Evolutionary conservation across 1,139 yeast species (phyloP).

Genomic region (Geotrichum phurueaensis): DNA sequence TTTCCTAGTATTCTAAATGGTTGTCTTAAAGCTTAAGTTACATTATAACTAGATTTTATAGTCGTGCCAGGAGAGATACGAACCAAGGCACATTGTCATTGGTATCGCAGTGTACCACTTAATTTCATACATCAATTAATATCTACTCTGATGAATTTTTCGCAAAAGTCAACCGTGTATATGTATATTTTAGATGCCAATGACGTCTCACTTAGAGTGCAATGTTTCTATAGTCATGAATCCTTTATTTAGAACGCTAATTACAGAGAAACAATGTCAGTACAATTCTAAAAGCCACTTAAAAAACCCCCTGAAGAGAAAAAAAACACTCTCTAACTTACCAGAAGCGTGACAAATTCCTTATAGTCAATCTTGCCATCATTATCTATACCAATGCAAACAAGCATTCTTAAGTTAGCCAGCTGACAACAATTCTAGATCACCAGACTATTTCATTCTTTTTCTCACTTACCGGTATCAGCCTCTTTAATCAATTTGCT

Average conservation of each 20-base stretch:
- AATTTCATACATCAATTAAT: not conserved
- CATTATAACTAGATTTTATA: not conserved
- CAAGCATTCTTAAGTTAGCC: not conserved
- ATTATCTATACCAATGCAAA: not conserved
- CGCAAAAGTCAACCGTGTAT: not conserved
- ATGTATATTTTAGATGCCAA: not conserved
- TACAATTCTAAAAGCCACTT: not conserved
- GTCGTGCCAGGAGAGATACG: too few relatives aligned
- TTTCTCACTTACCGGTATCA: constrained; percentile 51
- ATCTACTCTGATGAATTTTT: not conserved
- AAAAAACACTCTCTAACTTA: constrained; percentile 5
- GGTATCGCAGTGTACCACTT: not conserved
- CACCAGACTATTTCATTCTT: not conserved
- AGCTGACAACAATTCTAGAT: not conserved
- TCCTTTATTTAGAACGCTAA: not conserved
- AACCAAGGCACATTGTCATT: too few relatives aligned
- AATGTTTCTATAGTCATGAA: not conserved
- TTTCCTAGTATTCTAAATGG: too few relatives aligned
- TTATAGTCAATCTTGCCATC: constrained; percentile 95
- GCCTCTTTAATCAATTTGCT: constrained; percentile 96
- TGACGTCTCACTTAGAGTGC: not conserved
- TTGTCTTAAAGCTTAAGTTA: not conserved
- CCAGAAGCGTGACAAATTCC: constrained; percentile 64
- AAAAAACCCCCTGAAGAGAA: not conserved
- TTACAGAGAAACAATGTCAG: not conserved